A percentile compares a stretch with the other conserved stretches of the same genome.
Evolutionary conservation across 768 basidiomycete genomes (phyloP).

Genomic region (Clathrus columnatus): DNA sequence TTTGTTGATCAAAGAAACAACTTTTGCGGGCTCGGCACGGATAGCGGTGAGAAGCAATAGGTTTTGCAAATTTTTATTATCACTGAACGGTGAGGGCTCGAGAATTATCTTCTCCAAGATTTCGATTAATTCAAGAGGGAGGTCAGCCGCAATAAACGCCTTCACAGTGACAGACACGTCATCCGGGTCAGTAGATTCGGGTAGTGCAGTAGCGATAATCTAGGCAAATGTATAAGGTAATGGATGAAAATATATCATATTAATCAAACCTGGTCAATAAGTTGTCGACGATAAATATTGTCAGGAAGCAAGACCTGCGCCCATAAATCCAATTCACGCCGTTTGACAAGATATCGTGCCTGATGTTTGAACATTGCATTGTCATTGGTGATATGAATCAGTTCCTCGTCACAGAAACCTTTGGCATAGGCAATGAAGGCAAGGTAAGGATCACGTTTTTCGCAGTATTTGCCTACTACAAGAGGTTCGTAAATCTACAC

Average conservation of each 20-base stretch:
- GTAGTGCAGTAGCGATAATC: constrained; percentile 91
- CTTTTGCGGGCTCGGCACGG: constrained; percentile 96
- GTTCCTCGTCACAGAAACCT: constrained; percentile 96
- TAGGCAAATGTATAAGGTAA: constrained; percentile 24
- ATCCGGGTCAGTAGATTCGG: constrained; percentile 95
- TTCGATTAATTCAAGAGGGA: constrained; percentile 95
- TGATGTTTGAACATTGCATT: constrained; percentile 99
- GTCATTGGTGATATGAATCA: constrained; percentile 94
- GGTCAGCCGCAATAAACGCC: constrained; percentile 93
- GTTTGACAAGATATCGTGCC: constrained; percentile 94
- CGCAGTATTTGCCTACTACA: constrained; percentile 98
- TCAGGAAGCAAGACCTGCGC: constrained; percentile 84
- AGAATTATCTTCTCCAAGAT: constrained; percentile 97
- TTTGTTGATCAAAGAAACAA: constrained; percentile 96
- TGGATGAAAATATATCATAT: background rate
- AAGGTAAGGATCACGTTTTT: constrained; percentile 94
- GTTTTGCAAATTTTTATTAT: constrained; percentile 95
- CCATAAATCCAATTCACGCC: constrained; percentile 94
- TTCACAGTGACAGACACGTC: constrained; percentile 98
- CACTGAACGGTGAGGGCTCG: constrained; percentile 94
- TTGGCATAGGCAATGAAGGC: constrained; percentile 99
- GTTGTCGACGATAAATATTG: constrained; percentile 84
- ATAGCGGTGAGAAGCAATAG: constrained; percentile 91
- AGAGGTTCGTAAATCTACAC: constrained; percentile 87
- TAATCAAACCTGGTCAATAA: constrained; percentile 79